Evolutionary conservation across 2,329 filamentous ascomycete genomes (phyloP), one percentile per base, ranked within the genome.

Genomic region (Hawksworthiomyces lignivorus): DNA sequence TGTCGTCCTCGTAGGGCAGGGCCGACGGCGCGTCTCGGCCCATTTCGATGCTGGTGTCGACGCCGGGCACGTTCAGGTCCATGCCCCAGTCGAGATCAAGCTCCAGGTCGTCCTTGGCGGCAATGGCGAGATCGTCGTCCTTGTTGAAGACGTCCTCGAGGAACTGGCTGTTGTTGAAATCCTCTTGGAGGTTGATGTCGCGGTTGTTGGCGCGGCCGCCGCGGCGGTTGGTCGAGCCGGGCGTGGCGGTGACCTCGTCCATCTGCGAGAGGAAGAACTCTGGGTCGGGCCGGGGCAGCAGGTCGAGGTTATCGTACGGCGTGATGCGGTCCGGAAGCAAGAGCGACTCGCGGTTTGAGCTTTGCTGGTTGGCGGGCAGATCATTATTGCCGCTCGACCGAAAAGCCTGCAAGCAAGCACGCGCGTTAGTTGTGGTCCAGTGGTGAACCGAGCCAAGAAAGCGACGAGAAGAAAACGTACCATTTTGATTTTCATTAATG

Each of bases 401-500:
- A 67, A 97, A 98, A 31, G 92, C 90, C 90, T 95, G 46, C 3
- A 3, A 11, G 34, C 14, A 36, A 21, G 28, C 31, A 27, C 4
- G 14, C 4, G 19, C 6, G 32, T 14, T 49, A 8, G 40, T 37
- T 43, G 67, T 62, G 70, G 65, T 47, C 51, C 36, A 52, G 19
- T 43, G 68, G 62, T 70, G 65, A 46, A 51, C 35, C 52, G 27
- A 41, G 36, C 4, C 3, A 39, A 5, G 15, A 28, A 5, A 9
- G 17, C 4, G 21, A 14, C n/a, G 29, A 5, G 26, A 36, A 26
- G 7, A n/a, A 11, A 3, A 34, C 36, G 30, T 67, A 96, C 90
- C 88, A 97, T 94, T 61, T 97, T 96, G 56, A 98, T 96, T 69
- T 96, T 97, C 73, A 94, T 82, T 51, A 98, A 71, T 29, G 90